Evolutionary conservation across 1,284 basidiomycete genomes (phyloP).

Genomic region (Trichosporon coremiiforme): DNA sequence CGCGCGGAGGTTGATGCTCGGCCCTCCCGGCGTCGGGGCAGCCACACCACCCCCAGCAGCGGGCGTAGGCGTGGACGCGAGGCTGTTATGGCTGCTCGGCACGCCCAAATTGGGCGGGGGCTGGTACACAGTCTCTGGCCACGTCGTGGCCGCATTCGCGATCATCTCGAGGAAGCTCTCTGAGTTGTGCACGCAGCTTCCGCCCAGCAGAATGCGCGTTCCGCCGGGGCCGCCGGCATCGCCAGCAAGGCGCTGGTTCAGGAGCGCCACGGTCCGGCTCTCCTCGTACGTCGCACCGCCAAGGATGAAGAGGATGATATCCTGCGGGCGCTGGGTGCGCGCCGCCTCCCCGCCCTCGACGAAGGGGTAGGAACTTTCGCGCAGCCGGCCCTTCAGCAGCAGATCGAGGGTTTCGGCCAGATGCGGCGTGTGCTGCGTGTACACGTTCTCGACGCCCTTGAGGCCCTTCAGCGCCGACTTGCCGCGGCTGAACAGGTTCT

Average conservation of each 20-base stretch:
- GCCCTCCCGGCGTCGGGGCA: conserved; percentile 56
- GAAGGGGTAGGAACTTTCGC: conserved; percentile 89
- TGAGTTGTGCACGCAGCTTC: conserved; percentile 90
- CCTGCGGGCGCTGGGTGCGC: conserved; percentile 66
- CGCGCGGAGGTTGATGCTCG: conserved; percentile 74
- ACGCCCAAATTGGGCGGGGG: conserved; percentile 37
- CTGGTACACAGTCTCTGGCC: conserved; percentile 51
- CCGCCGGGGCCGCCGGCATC: conserved; percentile 59
- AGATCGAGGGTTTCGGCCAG: conserved; percentile 89
- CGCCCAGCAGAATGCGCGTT: conserved; percentile 76
- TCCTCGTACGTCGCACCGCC: conserved; percentile 95
- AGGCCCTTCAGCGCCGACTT: conserved; percentile 92
- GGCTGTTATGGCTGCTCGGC: conserved; percentile 60
- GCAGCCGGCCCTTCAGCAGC: conserved; percentile 80
- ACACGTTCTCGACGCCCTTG: conserved; percentile 99
- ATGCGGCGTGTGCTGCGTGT: conserved; percentile 96
- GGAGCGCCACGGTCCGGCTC: conserved; percentile 74
- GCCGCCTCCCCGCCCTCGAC: conserved; percentile 65
- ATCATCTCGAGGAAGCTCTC: conserved; percentile 57
- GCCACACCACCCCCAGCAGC: conserved; percentile 37
- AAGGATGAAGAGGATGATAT: conserved; percentile 91
- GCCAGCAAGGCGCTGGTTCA: conserved; percentile 73
- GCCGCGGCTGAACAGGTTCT: conserved; percentile 91
- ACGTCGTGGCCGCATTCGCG: conserved; percentile 49
- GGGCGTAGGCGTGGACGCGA: conserved; percentile 63